A percentile compares a stretch with the other conserved stretches of the same genome.
These are phyloP conservation scores for Takakia lepidozioides DNA, from an alignment of 225 moss, liverwort and hornwort genomes.

Conservation along the genomic window DNA sequence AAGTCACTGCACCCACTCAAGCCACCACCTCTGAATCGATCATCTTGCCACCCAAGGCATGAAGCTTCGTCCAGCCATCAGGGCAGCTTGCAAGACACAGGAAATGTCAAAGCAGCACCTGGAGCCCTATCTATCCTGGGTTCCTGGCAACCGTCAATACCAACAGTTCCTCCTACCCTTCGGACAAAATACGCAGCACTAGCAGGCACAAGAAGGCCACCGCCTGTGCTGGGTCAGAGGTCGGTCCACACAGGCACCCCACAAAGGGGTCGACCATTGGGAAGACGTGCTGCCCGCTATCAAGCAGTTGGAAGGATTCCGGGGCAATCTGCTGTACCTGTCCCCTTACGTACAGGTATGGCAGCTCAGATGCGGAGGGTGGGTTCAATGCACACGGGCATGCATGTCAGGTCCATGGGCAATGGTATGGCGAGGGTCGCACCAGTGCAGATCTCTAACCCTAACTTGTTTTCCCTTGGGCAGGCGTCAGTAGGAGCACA, in stretches of 20 bases:
- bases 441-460: constrained; percentile 9
- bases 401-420: constrained; percentile 16
- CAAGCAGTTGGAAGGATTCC: constrained; percentile 15
- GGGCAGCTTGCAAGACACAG: constrained; percentile 7
- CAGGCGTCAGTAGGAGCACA: constrained; percentile 2
- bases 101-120: constrained; percentile 2
- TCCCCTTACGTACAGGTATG: constrained; percentile 4
- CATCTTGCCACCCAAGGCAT: neutral
- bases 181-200: constrained; percentile 8
- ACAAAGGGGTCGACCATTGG: constrained; percentile 2
- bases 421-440: constrained; percentile 14
- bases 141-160: no score
- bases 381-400: constrained; percentile 19
- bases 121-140: constrained; percentile 4
- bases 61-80: constrained; percentile 1
- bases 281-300: constrained; percentile 10
- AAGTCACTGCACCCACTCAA: neutral
- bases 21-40: neutral
- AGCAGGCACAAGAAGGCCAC: constrained; percentile 24
- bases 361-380: constrained; percentile 29
- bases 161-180: constrained; percentile 12
- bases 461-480: constrained; percentile 4
- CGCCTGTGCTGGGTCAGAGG: no score
- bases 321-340: constrained; percentile 7
- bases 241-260: neutral